A percentile compares a stretch with the other conserved stretches of the same genome.
phyloP scores from a whole-genome alignment of 2,329 filamentous ascomycete genomes.

The Xylariaceae sp. region DNA sequence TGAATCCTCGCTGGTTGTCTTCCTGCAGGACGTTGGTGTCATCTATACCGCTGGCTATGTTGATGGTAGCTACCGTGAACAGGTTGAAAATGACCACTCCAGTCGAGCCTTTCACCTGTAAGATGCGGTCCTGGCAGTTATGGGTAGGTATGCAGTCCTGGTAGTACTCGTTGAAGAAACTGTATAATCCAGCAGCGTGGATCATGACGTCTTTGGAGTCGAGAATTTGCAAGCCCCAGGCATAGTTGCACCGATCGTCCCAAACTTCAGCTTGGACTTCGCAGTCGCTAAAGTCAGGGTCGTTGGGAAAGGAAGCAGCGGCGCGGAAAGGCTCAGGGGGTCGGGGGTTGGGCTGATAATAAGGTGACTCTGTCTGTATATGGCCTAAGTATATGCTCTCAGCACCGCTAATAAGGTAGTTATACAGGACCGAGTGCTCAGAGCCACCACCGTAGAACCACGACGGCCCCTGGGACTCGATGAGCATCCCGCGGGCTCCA shows the following conservation, averaged over 20 bases:
- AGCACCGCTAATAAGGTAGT: constrained; percentile 69
- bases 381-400: constrained; percentile 68
- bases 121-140: neutral
- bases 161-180: constrained; percentile 56
- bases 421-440: constrained; percentile 52
- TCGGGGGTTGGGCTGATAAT: constrained; percentile 67
- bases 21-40: neutral
- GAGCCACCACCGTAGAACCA: constrained; percentile 67
- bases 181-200: constrained; percentile 64
- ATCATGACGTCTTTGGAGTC: constrained; percentile 57
- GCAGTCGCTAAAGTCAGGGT: constrained; percentile 59
- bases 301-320: constrained; percentile 50
- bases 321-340: constrained; percentile 57
- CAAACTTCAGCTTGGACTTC: constrained; percentile 24
- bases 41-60: neutral
- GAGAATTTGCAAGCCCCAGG: constrained; percentile 64
- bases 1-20: neutral
- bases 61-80: neutral
- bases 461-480: constrained; percentile 55
- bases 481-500: constrained; percentile 33
- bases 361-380: constrained; percentile 72
- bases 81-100: neutral
- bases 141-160: neutral
- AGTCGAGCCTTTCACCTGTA: neutral
- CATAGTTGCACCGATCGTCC: constrained; percentile 53